A percentile compares a stretch with the other conserved stretches of the same genome.
phyloP scores from a whole-genome alignment of 805 yeast species.

The Schwanniomyces pseudopolymorphus region DNA sequence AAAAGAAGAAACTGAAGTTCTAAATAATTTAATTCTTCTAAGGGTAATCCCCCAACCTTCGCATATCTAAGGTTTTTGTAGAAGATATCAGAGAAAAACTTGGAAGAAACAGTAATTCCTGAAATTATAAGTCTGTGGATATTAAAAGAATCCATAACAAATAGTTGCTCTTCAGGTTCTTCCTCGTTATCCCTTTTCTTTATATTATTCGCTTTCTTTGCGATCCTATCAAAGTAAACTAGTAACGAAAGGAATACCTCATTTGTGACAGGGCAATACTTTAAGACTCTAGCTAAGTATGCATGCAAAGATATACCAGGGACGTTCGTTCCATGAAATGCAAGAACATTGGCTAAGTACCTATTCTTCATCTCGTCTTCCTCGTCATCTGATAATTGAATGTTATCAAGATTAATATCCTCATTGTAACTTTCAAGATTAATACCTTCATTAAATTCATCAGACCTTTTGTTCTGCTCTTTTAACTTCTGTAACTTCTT shows the following conservation, averaged over 20 bases:
- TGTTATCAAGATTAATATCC: conserved; percentile 9
- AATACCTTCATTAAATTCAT: conserved; percentile 9
- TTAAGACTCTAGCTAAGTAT: conserved; percentile 83
- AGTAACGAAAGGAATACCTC: conserved; percentile 88
- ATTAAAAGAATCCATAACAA: conserved; percentile 94
- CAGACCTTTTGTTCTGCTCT: conserved; percentile 5
- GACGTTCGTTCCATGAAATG: conserved; percentile 93
- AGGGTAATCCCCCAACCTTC: conserved; percentile 91
- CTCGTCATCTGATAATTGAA: conserved; percentile 31
- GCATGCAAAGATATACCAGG: conserved; percentile 95
- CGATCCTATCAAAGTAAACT: conserved; percentile 93
- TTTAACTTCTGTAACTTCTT: conserved; percentile 22
- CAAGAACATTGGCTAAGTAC: conserved; percentile 69
- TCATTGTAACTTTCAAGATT: conserved; percentile 7
- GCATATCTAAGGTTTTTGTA: conserved; percentile 94
- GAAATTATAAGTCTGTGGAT: conserved; percentile 92
- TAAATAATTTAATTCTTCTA: conserved; percentile 87
- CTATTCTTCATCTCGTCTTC: conserved; percentile 47
- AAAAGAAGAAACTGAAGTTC: conserved; percentile 86
- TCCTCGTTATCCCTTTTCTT: conserved; percentile 20
- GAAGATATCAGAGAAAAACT: conserved; percentile 91
- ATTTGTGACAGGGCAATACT: conserved; percentile 98
- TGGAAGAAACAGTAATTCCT: conserved; percentile 93
- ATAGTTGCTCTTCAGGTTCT: conserved; percentile 50
- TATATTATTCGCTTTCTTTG: conserved; percentile 70